Conservation (phyloP, 176 grass and related monocot species). For the Miscanthus lutarioriparius region DNA sequence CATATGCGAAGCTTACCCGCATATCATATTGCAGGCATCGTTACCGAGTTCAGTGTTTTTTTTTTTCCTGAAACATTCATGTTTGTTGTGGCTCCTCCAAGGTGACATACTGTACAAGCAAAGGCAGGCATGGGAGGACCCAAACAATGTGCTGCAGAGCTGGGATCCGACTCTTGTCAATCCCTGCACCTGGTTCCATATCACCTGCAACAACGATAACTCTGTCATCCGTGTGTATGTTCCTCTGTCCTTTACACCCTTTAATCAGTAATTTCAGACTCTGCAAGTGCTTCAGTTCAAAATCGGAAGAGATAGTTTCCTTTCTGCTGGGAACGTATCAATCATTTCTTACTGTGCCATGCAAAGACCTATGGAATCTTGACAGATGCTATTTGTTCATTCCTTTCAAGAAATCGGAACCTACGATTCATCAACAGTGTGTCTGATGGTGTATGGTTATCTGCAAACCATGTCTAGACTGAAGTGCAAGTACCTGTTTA, state of each 20-base stretch:
- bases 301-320: neutral
- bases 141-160: constrained; percentile 33
- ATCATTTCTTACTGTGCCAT: neutral
- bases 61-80: neutral
- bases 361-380: neutral
- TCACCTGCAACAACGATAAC: constrained; percentile 45
- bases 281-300: neutral
- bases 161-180: constrained; percentile 52
- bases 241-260: neutral
- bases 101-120: constrained; percentile 47
- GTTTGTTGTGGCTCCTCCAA: constrained; percentile 2
- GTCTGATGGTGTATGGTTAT: neutral
- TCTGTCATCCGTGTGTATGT: constrained; percentile 47
- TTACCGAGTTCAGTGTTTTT: neutral
- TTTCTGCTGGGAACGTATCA: neutral
- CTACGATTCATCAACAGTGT: neutral
- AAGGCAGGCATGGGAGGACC: constrained; percentile 28
- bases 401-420: neutral
- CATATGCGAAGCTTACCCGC: neutral
- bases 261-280: neutral
- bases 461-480: neutral
- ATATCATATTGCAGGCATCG: neutral
- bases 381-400: neutral
- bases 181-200: constrained; percentile 48
- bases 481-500: neutral